Evolutionary conservation across 1,139 yeast species (phyloP).

Genomic region (Hanseniaspora gamundiae): DNA sequence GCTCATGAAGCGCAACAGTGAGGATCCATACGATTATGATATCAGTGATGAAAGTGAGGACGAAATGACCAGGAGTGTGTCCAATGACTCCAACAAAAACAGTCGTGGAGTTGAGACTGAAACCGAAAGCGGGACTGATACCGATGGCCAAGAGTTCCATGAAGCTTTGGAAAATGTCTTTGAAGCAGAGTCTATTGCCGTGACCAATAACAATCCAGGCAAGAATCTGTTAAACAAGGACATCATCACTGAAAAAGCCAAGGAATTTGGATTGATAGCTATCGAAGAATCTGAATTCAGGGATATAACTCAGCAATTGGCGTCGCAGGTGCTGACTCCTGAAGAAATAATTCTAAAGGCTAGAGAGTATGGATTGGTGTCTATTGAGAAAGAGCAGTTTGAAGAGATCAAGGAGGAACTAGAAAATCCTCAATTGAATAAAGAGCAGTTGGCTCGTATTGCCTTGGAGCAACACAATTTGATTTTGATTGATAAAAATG

Average conservation of each 20-base stretch:
- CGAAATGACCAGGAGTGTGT: background rate
- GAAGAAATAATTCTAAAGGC: conserved; percentile 29
- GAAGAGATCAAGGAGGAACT: conserved; percentile 16
- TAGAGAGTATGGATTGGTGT: conserved; percentile 34
- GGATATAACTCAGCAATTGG: conserved; percentile 10
- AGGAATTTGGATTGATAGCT: conserved; percentile 8
- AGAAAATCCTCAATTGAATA: conserved; percentile 15
- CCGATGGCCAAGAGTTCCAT: background rate
- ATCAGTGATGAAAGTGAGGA: background rate
- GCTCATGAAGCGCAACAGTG: background rate
- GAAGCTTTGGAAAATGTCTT: conserved; percentile 1
- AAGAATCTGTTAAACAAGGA: conserved; percentile 3
- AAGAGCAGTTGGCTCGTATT: conserved; percentile 12
- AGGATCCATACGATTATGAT: background rate
- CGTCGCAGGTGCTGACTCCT: conserved; percentile 10
- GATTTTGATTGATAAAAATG: background rate
- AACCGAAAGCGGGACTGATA: background rate
- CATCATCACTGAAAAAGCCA: conserved; percentile 6
- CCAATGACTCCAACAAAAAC: too few relatives aligned
- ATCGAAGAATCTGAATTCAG: conserved; percentile 7
- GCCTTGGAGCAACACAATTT: conserved; percentile 7
- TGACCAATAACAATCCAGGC: background rate
- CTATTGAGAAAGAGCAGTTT: conserved; percentile 32
- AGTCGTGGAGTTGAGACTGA: background rate
- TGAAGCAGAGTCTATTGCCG: background rate